Conservation (phyloP, 1,284 basidiomycete genomes). For the Sphagnurus paluster region DNA sequence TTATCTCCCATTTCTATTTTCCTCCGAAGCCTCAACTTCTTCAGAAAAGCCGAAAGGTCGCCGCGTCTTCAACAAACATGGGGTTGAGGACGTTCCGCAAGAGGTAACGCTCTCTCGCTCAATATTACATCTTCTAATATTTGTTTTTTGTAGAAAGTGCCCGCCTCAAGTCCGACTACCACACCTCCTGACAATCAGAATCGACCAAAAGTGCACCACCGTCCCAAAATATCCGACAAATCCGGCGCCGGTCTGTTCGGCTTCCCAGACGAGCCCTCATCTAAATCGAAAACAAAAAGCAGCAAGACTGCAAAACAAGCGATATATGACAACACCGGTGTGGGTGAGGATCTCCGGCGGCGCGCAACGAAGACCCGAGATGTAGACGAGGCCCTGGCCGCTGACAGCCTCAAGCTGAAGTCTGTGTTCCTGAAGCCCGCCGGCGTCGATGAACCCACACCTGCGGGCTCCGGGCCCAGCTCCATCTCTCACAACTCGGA, state of each 20-base stretch:
- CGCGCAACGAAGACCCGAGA: slow-evolving; percentile 4
- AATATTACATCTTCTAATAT: slow-evolving; percentile 4
- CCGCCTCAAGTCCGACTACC: slow-evolving; percentile 10
- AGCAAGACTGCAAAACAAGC: slow-evolving; percentile 48
- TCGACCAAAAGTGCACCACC: slow-evolving; percentile 23
- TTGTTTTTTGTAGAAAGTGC: slow-evolving; percentile 9
- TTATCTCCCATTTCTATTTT: slow-evolving; percentile 71
- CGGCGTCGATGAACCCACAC: slow-evolving; percentile 51
- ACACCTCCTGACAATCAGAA: slow-evolving; percentile 12
- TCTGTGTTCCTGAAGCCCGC: slow-evolving; percentile 51
- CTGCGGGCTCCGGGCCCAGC: slow-evolving; percentile 10
- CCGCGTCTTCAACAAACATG: slow-evolving; percentile 42
- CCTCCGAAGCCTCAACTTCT: slow-evolving; percentile 21
- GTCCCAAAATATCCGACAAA: slow-evolving; percentile 29
- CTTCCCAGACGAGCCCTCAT: slow-evolving; percentile 24
- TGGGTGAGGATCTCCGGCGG: slow-evolving; percentile 42
- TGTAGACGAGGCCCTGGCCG: too few relatives aligned
- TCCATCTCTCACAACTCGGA: slow-evolving; percentile 6
- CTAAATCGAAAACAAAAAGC: slow-evolving; percentile 20
- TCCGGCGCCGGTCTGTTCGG: slow-evolving; percentile 26
- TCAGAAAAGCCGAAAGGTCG: slow-evolving; percentile 34
- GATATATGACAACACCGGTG: slow-evolving; percentile 50
- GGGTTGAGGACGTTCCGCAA: slow-evolving; percentile 39
- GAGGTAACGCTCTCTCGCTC: slow-evolving; percentile 22
- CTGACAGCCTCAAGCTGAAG: slow-evolving; percentile 10